Evolutionary conservation across 2,329 filamentous ascomycete species (phyloP), one percentile per base, ranked within the genome.

Genomic region (Neonectria sp.): DNA sequence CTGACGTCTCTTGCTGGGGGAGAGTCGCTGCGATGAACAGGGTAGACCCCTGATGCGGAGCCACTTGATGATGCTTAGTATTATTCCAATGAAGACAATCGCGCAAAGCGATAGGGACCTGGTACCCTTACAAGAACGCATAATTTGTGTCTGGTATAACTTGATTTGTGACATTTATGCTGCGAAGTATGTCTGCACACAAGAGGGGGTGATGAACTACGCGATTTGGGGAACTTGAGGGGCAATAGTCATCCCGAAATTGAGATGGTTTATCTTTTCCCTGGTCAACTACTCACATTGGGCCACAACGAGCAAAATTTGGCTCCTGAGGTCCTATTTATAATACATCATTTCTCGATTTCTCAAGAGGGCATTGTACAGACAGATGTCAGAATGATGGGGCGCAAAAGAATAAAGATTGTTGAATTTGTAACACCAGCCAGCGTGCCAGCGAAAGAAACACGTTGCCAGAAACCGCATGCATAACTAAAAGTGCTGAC

Each of bases 61-160:
- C 56, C 49, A 51, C 31, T 56, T 58, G 62, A 55, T 55, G 49
- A 40, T 60, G 17, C 33, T 27, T 58, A 45, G 33, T 27, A 58
- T 33, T 56, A 27, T 45, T 43, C 56, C 35, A 33, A 65, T 43
- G 56, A 65, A 59, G 33, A 60, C 56, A 60, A 29, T 43, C 62
- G 49, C 55, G 51, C 49, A 55, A 40, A 55, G 56, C 40, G 62
- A 49, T 29, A 51, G 60, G 61, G 61, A 56, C 55, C 40, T 46
- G 37, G 46, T 63, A 21, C 61, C 55, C 61, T 49, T 49, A 58
- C 53, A 27, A 58, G 37, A 63, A 52, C 24, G n/a, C 17, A 53
- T 37, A 46, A 6, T 9, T 11, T 35, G 5, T 24, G 51, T 24
- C n/a, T n/a, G 11, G 17, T 24, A 4, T 17, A 15, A 2, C 24